A percentile compares a stretch with the other conserved stretches of the same genome.
Conservation (phyloP, 176 grass and related monocot genomes). For the Avena eriantha region DNA sequence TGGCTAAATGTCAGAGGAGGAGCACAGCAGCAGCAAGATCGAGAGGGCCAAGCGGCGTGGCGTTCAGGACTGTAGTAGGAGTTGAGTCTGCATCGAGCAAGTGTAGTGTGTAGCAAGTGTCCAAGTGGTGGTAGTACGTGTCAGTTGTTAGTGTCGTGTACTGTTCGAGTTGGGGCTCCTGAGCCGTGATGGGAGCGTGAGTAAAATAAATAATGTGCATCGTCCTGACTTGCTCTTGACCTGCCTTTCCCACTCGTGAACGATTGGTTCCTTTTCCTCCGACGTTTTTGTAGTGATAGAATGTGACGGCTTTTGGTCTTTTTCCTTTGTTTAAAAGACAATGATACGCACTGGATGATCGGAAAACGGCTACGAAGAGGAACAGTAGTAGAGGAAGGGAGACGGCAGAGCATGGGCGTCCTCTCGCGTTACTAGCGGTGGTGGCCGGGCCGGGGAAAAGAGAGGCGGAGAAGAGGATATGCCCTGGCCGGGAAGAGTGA, state of each 20-base stretch:
- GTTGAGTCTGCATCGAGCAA: not conserved
- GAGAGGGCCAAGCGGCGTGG: not conserved
- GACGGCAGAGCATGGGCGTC: too few species aligned
- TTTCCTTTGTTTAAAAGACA: too few species aligned
- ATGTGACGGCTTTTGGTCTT: too few species aligned
- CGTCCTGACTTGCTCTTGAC: not conserved
- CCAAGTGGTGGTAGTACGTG: not conserved
- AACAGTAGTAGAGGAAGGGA: too few species aligned
- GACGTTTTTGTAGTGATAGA: not conserved
- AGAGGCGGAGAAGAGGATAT: too few species aligned
- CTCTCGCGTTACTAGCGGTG: too few species aligned
- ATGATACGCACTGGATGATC: too few species aligned
- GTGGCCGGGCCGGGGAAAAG: too few species aligned
- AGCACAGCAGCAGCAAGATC: not conserved
- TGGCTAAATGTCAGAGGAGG: not conserved
- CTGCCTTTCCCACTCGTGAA: not conserved
- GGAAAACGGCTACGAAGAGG: too few species aligned
- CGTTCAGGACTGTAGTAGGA: not conserved
- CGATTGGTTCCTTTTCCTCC: too few species aligned
- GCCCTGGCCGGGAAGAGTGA: too few species aligned
- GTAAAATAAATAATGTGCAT: constrained; percentile 1
- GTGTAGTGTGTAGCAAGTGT: not conserved
- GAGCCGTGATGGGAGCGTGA: not conserved
- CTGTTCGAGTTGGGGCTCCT: not conserved
- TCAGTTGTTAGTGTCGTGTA: not conserved